Evolutionary conservation across 148 eudicot genomes (phyloP), one percentile per base, ranked within the genome.

Genomic region (Rhododendron simsii): DNA sequence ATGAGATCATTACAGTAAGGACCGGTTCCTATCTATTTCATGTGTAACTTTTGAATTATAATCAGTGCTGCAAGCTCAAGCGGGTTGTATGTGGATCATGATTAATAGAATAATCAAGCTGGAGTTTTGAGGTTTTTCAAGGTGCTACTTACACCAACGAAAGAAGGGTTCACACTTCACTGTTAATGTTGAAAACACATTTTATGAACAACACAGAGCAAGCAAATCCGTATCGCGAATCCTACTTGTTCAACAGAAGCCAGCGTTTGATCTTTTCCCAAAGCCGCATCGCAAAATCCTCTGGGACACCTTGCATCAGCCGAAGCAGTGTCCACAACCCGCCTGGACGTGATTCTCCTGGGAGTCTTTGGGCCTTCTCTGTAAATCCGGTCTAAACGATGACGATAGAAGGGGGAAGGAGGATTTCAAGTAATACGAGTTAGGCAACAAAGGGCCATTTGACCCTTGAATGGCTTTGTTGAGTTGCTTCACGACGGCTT

Each of bases 401-500:
- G 35, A 33, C 35, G 35, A 33, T 33, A 33, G 35, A 33, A 33
- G 2, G 35, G 35, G 35, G 35, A 33, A 33, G 35, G 35, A 33
- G 35, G 35, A 33, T 33, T 33, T 33, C 35, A 33, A 33, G 35
- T 33, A 33, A 33, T 33, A 33, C 35, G 35, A 33, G 35, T 33
- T 81, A 21, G 90, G 88, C 2, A 89, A 90, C 45, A 81, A 50
- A 7, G 88, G 88, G 33, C 86, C 81, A 14, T 88, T 85, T 15
- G 90, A 79, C 39, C 83, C 90, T 41, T 80, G 87, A 23, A 91
- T 83, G 53, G 89, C 90, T 28, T 88, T 86, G 53, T 91, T 91
- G 16, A 91, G 85, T 61, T 91, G 93, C 85, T 87, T 91, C 33
- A 85, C 55, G 59, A 91, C 86, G 2, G 89, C 90, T 15, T 81